These are phyloP conservation scores for Thielaviopsis populi DNA, from an alignment of 2,329 filamentous ascomycete genomes.

Conservation along the genomic window DNA sequence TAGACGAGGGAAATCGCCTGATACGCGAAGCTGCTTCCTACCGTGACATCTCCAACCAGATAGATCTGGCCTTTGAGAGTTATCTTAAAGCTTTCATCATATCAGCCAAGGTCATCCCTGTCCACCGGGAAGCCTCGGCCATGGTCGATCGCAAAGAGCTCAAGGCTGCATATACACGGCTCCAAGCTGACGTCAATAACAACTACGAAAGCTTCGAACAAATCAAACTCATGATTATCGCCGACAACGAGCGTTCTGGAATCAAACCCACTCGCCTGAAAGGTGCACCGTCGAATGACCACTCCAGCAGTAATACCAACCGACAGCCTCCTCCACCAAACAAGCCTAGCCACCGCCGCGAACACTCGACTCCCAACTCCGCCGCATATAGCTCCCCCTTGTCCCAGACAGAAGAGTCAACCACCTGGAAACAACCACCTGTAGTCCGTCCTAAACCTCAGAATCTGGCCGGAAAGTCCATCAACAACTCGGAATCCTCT, in stretches of 20 bases:
- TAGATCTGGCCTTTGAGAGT: conserved; percentile 65
- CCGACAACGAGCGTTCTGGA: conserved; percentile 48
- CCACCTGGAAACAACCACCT: background rate
- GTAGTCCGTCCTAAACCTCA: conserved; percentile 8
- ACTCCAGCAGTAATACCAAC: background rate
- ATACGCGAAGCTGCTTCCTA: conserved; percentile 46
- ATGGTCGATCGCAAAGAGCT: conserved; percentile 42
- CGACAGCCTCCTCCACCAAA: background rate
- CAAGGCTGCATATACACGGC: conserved; percentile 32
- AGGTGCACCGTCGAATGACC: background rate
- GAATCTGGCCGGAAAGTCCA: conserved; percentile 10
- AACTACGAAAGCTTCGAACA: conserved; percentile 37
- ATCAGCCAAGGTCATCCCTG: conserved; percentile 58
- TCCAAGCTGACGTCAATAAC: conserved; percentile 36
- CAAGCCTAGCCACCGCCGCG: conserved; percentile 6
- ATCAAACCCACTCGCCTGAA: conserved; percentile 30
- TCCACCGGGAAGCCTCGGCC: conserved; percentile 57
- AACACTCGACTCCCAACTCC: conserved; percentile 10
- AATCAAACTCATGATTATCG: conserved; percentile 45
- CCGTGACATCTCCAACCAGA: conserved; percentile 43
- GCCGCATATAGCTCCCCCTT: conserved; percentile 6
- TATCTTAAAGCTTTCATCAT: conserved; percentile 74
- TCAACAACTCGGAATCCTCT: conserved; percentile 23
- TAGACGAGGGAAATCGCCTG: conserved; percentile 37
- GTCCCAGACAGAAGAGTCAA: conserved; percentile 1